These are phyloP conservation scores for Davidsoniella virescens DNA, from an alignment of 2,329 filamentous ascomycete species.

Conservation along the genomic window DNA sequence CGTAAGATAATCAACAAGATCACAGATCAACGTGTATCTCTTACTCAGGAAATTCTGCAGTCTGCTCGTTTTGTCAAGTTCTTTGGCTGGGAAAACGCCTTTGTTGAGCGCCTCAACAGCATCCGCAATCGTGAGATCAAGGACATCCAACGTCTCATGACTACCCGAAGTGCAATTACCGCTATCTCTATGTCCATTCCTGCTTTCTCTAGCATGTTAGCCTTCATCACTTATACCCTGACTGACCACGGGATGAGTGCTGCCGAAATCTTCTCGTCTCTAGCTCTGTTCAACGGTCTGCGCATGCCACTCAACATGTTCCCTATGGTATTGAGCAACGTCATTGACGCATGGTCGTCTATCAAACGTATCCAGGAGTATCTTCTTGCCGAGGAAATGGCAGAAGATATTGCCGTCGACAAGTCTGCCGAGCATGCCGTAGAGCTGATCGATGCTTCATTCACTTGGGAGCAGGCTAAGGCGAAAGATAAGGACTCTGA, in stretches of 20 bases:
- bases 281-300: conserved; percentile 84
- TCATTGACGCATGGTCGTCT: conserved; percentile 78
- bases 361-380: conserved; percentile 78
- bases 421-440: conserved; percentile 50
- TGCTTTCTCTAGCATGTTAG: conserved; percentile 86
- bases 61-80: conserved; percentile 91
- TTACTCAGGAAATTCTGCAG: conserved; percentile 84
- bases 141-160: conserved; percentile 68
- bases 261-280: conserved; percentile 75
- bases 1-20: conserved; percentile 77
- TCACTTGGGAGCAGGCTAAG: conserved; percentile 65
- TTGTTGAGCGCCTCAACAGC: conserved; percentile 57
- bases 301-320: conserved; percentile 80
- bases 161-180: conserved; percentile 72
- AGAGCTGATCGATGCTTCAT: conserved; percentile 54
- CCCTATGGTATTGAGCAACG: conserved; percentile 73
- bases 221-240: conserved; percentile 70
- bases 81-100: conserved; percentile 88
- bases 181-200: conserved; percentile 73
- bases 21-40: conserved; percentile 77
- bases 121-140: conserved; percentile 64
- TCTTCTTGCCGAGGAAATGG: conserved; percentile 66
- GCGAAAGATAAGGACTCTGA: conserved; percentile 14
- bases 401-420: conserved; percentile 47
- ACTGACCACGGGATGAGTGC: conserved; percentile 53